Evolutionary conservation across 345 rosid species (phyloP), one percentile per base, ranked within the genome.

Genomic region (Eucalyptus guilfoylei): DNA sequence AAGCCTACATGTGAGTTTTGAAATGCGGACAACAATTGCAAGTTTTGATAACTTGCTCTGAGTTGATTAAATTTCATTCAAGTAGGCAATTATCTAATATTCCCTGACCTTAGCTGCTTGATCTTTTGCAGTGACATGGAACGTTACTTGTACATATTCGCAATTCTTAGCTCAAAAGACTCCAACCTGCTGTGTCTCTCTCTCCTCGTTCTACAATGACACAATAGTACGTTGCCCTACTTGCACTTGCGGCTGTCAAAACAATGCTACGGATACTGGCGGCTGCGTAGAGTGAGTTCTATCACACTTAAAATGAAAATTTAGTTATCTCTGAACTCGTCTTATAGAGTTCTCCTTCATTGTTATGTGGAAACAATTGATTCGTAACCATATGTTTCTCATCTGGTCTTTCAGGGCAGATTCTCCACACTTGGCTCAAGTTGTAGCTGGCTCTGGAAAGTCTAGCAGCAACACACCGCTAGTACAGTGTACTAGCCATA

Each of bases 401-500:
- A 23, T 30, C 28, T 24, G n/a, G 42, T 49, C 15, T 62, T 44
- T 81, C 93, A 93, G 94, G 88, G 89, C 93, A 24, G 55, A 91
- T 64, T 37, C 87, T 47, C 90, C 92, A 14, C 89, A 91, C 87
- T 69, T 91, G 88, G 93, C 90, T 90, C 92, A 94, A n/a, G 93
- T 90, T 32, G 94, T 93, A 54, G n/a, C 90, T 24, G 88, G 87
- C 86, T 49, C 89, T 54, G 85, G 81, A 48, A 90, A 89, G 47
- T 76, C 83, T 76, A 11, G 28, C 83, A 76, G 83, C 92, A 87
- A 90, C 91, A 86, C 91, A 24, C 95, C 96, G 58, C 89, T 94
- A 50, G 92, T 95, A 17, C 97, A 89, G 89, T 96, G 97, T 55
- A 95, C 97, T 50, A 88, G 91, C 81, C 97, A 95, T 81, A 95